A percentile compares a stretch with the other conserved stretches of the same genome.
Evolutionary conservation across 1,284 basidiomycete genomes (phyloP).

Genomic region (Abortiporus biennis): DNA sequence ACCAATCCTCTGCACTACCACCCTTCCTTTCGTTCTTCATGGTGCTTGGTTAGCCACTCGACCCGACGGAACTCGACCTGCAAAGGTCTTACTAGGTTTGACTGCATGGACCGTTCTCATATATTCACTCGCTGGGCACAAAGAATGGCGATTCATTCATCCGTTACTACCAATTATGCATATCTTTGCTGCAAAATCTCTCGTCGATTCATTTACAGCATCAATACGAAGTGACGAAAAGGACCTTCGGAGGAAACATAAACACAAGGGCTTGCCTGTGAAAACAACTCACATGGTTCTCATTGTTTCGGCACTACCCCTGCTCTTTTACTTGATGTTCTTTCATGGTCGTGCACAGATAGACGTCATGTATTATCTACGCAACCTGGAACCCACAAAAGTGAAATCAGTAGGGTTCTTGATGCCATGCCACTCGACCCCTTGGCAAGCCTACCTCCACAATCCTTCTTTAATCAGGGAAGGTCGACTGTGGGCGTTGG

Average conservation of each 20-base stretch:
- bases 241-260: slow-evolving; percentile 1
- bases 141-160: slow-evolving; percentile 97
- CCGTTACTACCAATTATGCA: slow-evolving; percentile 86
- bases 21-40: slow-evolving; percentile 67
- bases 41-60: slow-evolving; percentile 29
- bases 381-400: slow-evolving; percentile 41
- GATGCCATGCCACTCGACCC: slow-evolving; percentile 98
- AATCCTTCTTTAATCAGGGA: slow-evolving; percentile 45
- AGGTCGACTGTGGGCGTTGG: slow-evolving; percentile 72
- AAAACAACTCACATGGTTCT: slow-evolving; percentile 32
- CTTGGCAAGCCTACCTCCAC: slow-evolving; percentile 90
- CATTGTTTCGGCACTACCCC: slow-evolving; percentile 50
- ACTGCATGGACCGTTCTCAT: slow-evolving; percentile 60
- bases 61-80: slow-evolving; percentile 14
- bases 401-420: slow-evolving; percentile 71
- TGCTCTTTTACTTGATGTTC: slow-evolving; percentile 60
- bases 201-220: slow-evolving; percentile 31
- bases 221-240: not conserved
- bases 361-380: slow-evolving; percentile 60
- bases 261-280: slow-evolving; percentile 24
- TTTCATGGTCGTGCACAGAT: slow-evolving; percentile 80
- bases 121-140: slow-evolving; percentile 83
- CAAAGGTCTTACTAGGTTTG: slow-evolving; percentile 44
- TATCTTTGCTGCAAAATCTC: slow-evolving; percentile 69
- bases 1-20: slow-evolving; percentile 73